Percentiles rank a stretch among this genome's conserved stretches.
Evolutionary conservation across 2,329 filamentous ascomycete species (phyloP).

Genomic region (Colletotrichum theobromicola): DNA sequence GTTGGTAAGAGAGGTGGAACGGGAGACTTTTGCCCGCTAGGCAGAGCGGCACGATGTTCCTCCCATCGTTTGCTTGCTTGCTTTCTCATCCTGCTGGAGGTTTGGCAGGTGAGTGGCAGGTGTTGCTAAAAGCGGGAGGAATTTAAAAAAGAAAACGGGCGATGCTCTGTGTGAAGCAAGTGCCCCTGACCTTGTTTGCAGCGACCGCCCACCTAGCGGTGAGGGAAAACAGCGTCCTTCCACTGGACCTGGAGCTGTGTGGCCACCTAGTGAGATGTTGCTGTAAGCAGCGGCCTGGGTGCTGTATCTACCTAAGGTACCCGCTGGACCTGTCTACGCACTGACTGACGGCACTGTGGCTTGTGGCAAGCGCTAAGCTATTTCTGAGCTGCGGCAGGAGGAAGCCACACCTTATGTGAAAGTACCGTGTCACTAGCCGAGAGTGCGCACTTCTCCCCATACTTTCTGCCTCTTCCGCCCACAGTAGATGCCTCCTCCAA

Average conservation of each 20-base stretch:
- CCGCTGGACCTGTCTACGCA: neutral
- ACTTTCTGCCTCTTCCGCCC: rapidly evolving
- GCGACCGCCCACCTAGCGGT: neutral
- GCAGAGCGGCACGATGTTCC: neutral
- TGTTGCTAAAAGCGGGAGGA: neutral
- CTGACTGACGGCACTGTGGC: neutral
- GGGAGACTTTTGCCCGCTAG: neutral
- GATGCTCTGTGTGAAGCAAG: neutral
- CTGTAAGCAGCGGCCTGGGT: neutral
- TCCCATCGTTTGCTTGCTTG: neutral
- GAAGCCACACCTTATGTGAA: neutral
- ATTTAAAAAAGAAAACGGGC: neutral
- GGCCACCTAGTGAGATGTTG: neutral
- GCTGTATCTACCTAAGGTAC: neutral
- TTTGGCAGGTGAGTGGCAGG: neutral
- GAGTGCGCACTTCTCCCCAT: neutral
- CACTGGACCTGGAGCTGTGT: neutral
- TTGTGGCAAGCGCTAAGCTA: neutral
- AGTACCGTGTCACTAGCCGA: neutral
- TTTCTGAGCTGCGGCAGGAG: neutral
- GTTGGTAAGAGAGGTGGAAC: neutral
- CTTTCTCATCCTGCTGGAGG: neutral
- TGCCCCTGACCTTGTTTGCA: neutral
- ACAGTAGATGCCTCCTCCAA: neutral
- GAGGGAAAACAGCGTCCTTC: neutral